Conservation (phyloP, 1,284 basidiomycete species). For the Ustilago crameri region DNA sequence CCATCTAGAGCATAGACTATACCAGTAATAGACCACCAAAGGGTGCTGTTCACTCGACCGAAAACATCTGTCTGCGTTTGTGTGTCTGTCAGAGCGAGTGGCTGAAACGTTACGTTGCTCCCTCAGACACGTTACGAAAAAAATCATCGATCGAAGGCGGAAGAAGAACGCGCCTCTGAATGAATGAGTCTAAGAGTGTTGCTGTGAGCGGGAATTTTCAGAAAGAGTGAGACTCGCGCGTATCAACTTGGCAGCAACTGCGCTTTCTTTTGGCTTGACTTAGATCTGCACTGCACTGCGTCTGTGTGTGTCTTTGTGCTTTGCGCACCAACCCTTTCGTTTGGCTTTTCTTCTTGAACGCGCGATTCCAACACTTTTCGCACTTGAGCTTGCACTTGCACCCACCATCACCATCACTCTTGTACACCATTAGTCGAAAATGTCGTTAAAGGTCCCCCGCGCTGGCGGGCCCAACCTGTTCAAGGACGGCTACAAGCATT, state of each 20-base stretch:
- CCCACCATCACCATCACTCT: slow-evolving; percentile 1
- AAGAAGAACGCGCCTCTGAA: slow-evolving; percentile 32
- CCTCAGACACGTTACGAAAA: background rate
- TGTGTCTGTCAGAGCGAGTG: too few species aligned
- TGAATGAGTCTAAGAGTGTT: slow-evolving; percentile 2
- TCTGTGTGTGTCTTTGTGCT: slow-evolving; percentile 11
- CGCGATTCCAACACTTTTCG: background rate
- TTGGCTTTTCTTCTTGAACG: slow-evolving; percentile 15
- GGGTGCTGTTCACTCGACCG: too few species aligned
- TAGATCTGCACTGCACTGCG: too few species aligned
- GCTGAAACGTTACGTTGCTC: background rate
- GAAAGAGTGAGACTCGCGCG: slow-evolving; percentile 13
- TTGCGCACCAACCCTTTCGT: slow-evolving; percentile 7
- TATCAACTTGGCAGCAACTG: background rate
- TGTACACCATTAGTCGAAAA: slow-evolving; percentile 67
- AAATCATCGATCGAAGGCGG: slow-evolving; percentile 34
- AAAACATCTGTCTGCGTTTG: too few species aligned
- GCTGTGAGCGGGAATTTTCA: background rate
- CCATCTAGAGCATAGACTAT: background rate
- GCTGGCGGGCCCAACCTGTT: slow-evolving; percentile 88
- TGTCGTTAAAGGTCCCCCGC: slow-evolving; percentile 95
- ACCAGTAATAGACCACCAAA: too few species aligned
- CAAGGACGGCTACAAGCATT: slow-evolving; percentile 78
- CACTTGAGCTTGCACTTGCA: background rate
- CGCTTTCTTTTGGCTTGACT: slow-evolving; percentile 5